A percentile compares a stretch with the other conserved stretches of the same genome.
Evolutionary conservation across 2,329 filamentous ascomycete species (phyloP).

Genomic region (Zopfia rhizophila): DNA sequence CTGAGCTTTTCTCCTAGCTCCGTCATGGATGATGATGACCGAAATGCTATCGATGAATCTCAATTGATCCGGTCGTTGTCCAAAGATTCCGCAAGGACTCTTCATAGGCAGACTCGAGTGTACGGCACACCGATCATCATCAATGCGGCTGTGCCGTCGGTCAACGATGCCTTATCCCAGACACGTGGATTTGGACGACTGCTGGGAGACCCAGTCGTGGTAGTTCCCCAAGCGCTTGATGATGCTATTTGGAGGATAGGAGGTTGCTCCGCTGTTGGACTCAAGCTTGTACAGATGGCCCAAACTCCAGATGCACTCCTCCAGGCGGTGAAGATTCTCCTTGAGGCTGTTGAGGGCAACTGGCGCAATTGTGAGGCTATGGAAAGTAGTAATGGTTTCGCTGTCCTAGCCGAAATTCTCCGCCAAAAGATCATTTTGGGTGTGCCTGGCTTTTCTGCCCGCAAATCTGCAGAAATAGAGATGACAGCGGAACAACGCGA

Average conservation of each 20-base stretch:
- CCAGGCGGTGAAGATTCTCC: constrained; percentile 82
- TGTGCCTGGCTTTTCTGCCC: constrained; percentile 59
- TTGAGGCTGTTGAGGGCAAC: constrained; percentile 85
- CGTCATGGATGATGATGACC: constrained; percentile 82
- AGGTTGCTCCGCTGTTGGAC: constrained; percentile 85
- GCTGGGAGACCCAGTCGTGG: constrained; percentile 83
- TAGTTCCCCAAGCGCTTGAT: constrained; percentile 84
- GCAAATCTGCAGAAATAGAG: constrained; percentile 51
- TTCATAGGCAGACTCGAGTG: constrained; percentile 75
- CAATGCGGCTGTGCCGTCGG: constrained; percentile 85
- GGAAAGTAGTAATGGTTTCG: constrained; percentile 94
- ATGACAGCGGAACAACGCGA: constrained; percentile 57
- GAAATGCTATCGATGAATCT: constrained; percentile 75
- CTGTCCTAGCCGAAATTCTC: constrained; percentile 83
- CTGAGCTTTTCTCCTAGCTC: constrained; percentile 85
- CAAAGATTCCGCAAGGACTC: constrained; percentile 72
- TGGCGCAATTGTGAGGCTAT: constrained; percentile 99
- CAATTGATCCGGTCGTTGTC: constrained; percentile 81
- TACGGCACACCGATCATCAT: constrained; percentile 83
- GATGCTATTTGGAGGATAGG: constrained; percentile 92
- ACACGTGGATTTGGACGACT: constrained; percentile 83
- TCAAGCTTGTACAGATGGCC: constrained; percentile 86
- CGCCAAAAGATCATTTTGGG: constrained; percentile 78
- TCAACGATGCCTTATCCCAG: constrained; percentile 88
- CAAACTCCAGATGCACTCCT: constrained; percentile 75